Conservation (phyloP, 805 yeast genomes). For the Debaryomyces castellii region DNA sequence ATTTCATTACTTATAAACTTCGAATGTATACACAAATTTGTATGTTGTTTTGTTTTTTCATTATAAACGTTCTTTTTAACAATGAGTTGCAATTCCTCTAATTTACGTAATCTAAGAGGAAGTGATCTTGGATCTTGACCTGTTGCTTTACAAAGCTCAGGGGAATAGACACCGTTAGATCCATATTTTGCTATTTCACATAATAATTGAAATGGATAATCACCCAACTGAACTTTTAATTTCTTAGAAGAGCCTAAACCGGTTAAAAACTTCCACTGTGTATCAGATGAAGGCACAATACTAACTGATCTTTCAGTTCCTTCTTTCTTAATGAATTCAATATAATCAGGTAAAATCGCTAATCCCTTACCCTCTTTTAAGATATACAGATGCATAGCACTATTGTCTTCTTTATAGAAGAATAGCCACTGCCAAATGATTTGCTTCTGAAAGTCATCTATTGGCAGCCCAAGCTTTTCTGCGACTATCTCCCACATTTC, state of each 20-base stretch:
- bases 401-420: conserved; percentile 14
- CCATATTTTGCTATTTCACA: conserved; percentile 60
- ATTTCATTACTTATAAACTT: conserved; percentile 39
- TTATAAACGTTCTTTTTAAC: conserved; percentile 34
- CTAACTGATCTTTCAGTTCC: conserved; percentile 15
- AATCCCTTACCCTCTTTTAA: conserved; percentile 11
- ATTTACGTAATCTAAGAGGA: conserved; percentile 57
- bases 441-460: conserved; percentile 38
- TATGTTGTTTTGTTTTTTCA: conserved; percentile 45
- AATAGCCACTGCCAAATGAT: conserved; percentile 42
- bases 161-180: conserved; percentile 56
- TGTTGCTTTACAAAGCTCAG: conserved; percentile 53
- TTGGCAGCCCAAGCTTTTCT: conserved; percentile 12
- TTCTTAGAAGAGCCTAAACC: conserved; percentile 46
- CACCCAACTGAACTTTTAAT: conserved; percentile 54
- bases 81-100: conserved; percentile 51
- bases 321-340: conserved; percentile 14
- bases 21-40: conserved; percentile 52
- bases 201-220: conserved; percentile 51
- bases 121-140: conserved; percentile 73
- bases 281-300: conserved; percentile 48
- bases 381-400: conserved; percentile 13
- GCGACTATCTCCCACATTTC: conserved; percentile 28
- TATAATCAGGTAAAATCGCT: conserved; percentile 17
- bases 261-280: conserved; percentile 57